Evolutionary conservation across 1,139 yeast genomes (phyloP).

Genomic region (Geotrichum macrosporum): DNA sequence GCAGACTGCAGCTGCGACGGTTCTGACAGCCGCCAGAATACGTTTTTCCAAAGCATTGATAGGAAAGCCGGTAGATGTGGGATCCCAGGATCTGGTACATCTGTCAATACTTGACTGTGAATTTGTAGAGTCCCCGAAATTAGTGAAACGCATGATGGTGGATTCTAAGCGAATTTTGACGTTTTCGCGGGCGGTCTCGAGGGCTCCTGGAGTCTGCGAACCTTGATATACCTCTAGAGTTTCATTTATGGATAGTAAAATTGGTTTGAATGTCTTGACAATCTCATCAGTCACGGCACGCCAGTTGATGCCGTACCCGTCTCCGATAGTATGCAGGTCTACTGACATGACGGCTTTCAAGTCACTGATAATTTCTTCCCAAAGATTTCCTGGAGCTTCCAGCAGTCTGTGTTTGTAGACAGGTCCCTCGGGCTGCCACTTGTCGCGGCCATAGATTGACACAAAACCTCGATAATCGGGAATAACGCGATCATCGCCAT

Average conservation of each 20-base stretch:
- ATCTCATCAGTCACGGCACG: conserved; percentile 45
- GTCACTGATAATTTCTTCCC: conserved; percentile 38
- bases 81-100: conserved; percentile 15
- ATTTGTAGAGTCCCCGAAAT: conserved; percentile 44
- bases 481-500: conserved; percentile 46
- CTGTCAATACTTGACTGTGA: not conserved
- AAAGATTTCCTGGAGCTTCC: conserved; percentile 38
- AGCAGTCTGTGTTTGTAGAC: conserved; percentile 44
- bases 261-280: conserved; percentile 49
- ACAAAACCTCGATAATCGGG: conserved; percentile 49
- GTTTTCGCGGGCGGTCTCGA: conserved; percentile 27
- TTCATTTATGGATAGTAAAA: conserved; percentile 41
- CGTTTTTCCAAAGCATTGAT: conserved; percentile 29
- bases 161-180: conserved; percentile 31
- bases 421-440: conserved; percentile 43
- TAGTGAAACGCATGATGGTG: conserved; percentile 36
- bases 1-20: conserved; percentile 40
- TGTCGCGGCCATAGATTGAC: conserved; percentile 46
- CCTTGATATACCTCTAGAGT: conserved; percentile 29
- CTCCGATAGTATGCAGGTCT: conserved; percentile 30
- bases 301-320: conserved; percentile 51
- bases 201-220: not conserved
- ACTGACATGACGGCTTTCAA: conserved; percentile 35
- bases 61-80: conserved; percentile 19
- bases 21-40: conserved; percentile 46